Conservation (phyloP, 176 grass and related monocot species). For the Bolboschoenus planiculmis region DNA sequence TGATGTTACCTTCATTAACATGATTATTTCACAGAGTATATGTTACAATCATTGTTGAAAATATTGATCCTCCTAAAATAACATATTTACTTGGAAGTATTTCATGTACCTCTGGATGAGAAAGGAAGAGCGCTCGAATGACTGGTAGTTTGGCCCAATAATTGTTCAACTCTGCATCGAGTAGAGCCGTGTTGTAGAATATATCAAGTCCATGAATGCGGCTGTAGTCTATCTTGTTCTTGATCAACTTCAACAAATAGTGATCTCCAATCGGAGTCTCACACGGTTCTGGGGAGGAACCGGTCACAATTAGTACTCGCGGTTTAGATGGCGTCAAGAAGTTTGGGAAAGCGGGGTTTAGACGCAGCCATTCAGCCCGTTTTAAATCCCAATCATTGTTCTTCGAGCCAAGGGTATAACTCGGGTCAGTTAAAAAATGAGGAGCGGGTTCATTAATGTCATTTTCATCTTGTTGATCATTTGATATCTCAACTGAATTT, state of each 20-base stretch:
- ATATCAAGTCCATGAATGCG: conserved; percentile 41
- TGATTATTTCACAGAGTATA: background rate
- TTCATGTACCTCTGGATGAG: conserved; percentile 30
- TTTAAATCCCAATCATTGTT: conserved; percentile 35
- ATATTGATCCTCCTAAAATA: background rate
- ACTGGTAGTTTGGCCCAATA: conserved; percentile 42
- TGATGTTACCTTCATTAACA: background rate
- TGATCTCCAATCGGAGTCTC: conserved; percentile 38
- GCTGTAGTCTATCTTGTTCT: conserved; percentile 51
- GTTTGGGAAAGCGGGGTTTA: conserved; percentile 27
- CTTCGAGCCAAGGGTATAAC: conserved; percentile 35
- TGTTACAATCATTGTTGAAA: background rate
- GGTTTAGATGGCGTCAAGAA: conserved; percentile 9
- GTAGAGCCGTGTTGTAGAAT: conserved; percentile 41
- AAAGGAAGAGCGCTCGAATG: conserved; percentile 33
- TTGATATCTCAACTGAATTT: background rate
- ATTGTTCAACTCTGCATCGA: conserved; percentile 27
- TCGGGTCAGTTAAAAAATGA: conserved; percentile 38
- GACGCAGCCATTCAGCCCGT: conserved; percentile 27
- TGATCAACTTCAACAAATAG: conserved; percentile 34
- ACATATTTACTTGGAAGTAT: background rate
- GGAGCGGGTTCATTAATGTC: conserved; percentile 7
- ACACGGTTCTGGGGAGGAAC: conserved; percentile 37
- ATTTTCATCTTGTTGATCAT: background rate
- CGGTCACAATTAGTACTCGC: conserved; percentile 33